A percentile compares a stretch with the other conserved stretches of the same genome.
These are phyloP conservation scores for Fagus sylvatica DNA, from an alignment of 306 rosid genomes.

Conservation along the genomic window DNA sequence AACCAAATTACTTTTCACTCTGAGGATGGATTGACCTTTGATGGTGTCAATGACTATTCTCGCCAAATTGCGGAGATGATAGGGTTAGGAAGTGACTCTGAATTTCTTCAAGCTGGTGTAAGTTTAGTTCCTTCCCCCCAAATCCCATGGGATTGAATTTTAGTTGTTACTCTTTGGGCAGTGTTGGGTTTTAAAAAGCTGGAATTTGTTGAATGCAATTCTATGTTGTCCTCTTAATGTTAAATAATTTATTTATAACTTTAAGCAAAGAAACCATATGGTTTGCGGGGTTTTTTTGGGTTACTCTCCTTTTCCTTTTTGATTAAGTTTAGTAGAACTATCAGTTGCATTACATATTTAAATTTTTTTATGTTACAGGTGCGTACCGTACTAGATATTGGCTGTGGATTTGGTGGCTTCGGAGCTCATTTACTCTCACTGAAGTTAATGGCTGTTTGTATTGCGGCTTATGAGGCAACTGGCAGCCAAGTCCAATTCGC, in stretches of 20 bases:
- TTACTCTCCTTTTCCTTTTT: conserved; percentile 5
- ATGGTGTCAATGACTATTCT: conserved; percentile 89
- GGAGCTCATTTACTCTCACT: conserved; percentile 90
- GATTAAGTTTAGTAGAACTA: conserved; percentile 10
- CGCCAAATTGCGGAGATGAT: conserved; percentile 95
- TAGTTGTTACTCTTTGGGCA: conserved; percentile 14
- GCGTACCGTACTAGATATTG: conserved; percentile 74
- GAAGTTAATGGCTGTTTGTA: conserved; percentile 82
- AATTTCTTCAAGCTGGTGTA: conserved; percentile 90
- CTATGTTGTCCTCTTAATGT: not conserved
- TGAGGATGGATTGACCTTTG: conserved; percentile 82
- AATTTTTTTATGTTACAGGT: conserved; percentile 55
- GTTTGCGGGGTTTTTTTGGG: conserved; percentile 12
- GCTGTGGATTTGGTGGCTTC: conserved; percentile 98
- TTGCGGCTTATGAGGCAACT: conserved; percentile 92
- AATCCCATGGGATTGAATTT: not conserved
- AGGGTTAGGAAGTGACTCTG: conserved; percentile 78
- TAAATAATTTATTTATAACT: not conserved
- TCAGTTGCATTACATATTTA: conserved; percentile 3
- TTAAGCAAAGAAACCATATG: not conserved
- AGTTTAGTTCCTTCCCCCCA: conserved; percentile 26
- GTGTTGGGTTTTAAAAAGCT: conserved; percentile 20
- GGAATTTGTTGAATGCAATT: conserved; percentile 4
- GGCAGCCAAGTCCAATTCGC: conserved; percentile 99
- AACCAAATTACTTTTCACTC: conserved; percentile 97